Evolutionary conservation across 108 stramenopile species (phyloP).

Genomic region (Skeletonema grethae): DNA sequence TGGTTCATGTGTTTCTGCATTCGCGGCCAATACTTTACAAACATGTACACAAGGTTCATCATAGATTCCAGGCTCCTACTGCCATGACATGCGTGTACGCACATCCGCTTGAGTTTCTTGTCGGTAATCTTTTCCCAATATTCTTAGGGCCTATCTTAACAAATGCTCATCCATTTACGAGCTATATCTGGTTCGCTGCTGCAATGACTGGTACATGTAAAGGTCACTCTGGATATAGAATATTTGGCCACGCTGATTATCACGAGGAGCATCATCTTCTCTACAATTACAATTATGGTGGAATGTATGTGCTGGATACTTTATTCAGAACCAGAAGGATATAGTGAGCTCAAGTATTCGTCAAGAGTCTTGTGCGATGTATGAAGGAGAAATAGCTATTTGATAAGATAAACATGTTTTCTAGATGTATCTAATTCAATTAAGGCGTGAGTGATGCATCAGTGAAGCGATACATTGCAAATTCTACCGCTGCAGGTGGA

Average conservation of each 20-base stretch:
- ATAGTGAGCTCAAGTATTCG: too few relatives aligned
- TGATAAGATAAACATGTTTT: too few relatives aligned
- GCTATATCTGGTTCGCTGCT: slow-evolving; percentile 19
- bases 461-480: slow-evolving; percentile 13
- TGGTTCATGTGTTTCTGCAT: slow-evolving; percentile 5
- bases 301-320: slow-evolving; percentile 15
- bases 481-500: slow-evolving; percentile 5
- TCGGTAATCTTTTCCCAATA: slow-evolving; percentile 17
- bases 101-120: slow-evolving; percentile 32
- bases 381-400: too few relatives aligned
- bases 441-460: slow-evolving; percentile 13
- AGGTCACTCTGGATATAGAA: slow-evolving; percentile 24
- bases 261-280: slow-evolving; percentile 34
- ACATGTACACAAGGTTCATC: slow-evolving; percentile 30
- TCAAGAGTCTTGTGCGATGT: too few relatives aligned
- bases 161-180: slow-evolving; percentile 24
- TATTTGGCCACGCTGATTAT: slow-evolving; percentile 5
- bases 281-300: slow-evolving; percentile 31
- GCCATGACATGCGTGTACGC: slow-evolving; percentile 22
- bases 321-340: slow-evolving; percentile 6
- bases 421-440: not conserved
- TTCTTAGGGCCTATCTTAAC: slow-evolving; percentile 15
- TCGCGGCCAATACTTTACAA: slow-evolving; percentile 14
- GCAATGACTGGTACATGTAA: slow-evolving; percentile 40
- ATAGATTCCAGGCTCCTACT: slow-evolving; percentile 25